Base-by-base conservation (phyloP, 768 basidiomycete species). In the Suillus luteus region DNA sequence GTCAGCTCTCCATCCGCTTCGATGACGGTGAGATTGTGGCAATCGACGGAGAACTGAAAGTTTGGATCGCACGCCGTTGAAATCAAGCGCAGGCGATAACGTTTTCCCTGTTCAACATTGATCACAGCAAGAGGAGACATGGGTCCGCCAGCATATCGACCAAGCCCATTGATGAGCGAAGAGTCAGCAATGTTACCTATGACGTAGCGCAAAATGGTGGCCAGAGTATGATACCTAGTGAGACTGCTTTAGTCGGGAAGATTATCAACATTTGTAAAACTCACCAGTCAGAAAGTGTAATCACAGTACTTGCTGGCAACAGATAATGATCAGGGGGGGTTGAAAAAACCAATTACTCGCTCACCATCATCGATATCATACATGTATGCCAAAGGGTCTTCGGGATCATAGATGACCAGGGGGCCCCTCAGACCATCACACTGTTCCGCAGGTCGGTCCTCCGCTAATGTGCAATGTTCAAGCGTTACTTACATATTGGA, bases 121-220 rank as follows among this genome's bases (percentile, higher is more conserved):
- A 81, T 66, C 1, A 79, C 69, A 1, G 76, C 65, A 5, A 79
- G 70, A 1, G 72, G 65, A 9, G 63, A 64, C 1, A 57, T 41
- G 9, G 75, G 69, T n/a, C 76, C 77, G 35, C 72, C 71, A 75
- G 58, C 48, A 64, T 74, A 81, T 33, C 83, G 80, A 19, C 85
- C 85, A 12, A 76, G 71, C 1, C 84, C 84, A 60, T 85, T 85
- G 65, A 85, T 82, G 17, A 84, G 66, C 0, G 78, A 78, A 2
- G 79, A 62, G 62, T 77, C 75, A 0, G 77, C 62, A 46, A 17
- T 1, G 12, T 69, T 60, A 7, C 65, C 51, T 41, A 31, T 27
- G 11, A 60, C 7, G 59, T 69, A 60, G 57, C 35, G 27, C 27
- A 59, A 43, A 33, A 43, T 33, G 3, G 38, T 24, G 59, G 66